Percentiles rank a stretch among this genome's conserved stretches.
phyloP scores from a whole-genome alignment of 179 eudicot species.

The Beta corolliflora region DNA sequence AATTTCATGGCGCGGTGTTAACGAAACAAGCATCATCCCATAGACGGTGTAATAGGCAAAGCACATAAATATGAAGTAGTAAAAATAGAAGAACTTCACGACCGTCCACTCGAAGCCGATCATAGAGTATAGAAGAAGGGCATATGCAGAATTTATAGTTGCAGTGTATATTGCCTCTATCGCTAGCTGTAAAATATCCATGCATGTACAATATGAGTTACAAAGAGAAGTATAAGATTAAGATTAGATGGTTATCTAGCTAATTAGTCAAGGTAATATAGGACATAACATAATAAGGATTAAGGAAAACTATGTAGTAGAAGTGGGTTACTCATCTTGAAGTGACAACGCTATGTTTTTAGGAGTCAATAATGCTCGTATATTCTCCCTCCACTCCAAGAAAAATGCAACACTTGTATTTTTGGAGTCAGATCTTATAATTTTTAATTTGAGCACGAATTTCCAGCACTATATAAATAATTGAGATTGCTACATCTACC shows the following conservation, averaged over 20 bases:
- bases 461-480: no score
- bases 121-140: conserved; percentile 70
- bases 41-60: conserved; percentile 63
- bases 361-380: no score
- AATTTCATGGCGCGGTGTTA: conserved; percentile 67
- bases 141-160: conserved; percentile 47
- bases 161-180: conserved; percentile 60
- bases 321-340: no score
- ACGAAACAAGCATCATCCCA: conserved; percentile 85
- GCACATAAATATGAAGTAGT: conserved; percentile 64
- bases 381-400: no score
- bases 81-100: conserved; percentile 51
- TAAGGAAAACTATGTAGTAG: no score
- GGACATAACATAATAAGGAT: no score
- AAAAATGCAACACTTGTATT: no score
- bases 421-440: no score
- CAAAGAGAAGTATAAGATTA: neutral
- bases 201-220: neutral
- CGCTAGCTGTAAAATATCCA: conserved; percentile 50
- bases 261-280: neutral
- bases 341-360: no score
- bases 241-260: neutral
- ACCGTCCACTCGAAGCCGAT: conserved; percentile 71
- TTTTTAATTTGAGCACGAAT: no score
- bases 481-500: no score